Conservation (phyloP, 352 stramenopile species). For the Elongisporangium prolatum region DNA sequence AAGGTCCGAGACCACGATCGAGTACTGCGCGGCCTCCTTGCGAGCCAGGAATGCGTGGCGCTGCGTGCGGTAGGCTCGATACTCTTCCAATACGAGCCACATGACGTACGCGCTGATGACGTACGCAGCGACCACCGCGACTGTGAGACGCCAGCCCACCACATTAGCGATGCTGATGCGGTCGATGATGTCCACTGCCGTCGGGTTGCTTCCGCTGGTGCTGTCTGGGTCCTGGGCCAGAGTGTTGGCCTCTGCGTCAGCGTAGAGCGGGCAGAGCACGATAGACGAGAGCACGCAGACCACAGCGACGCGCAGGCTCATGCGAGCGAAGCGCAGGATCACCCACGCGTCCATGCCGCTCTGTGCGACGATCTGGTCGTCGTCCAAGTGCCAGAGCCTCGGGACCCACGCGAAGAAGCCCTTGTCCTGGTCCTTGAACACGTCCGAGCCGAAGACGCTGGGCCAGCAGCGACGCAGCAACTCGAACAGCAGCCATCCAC, state of each 20-base stretch:
- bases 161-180: slow-evolving; percentile 70
- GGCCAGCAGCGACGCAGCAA: slow-evolving; percentile 36
- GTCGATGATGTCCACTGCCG: slow-evolving; percentile 54
- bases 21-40: slow-evolving; percentile 63
- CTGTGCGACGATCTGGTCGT: slow-evolving; percentile 49
- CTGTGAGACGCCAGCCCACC: slow-evolving; percentile 1
- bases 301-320: slow-evolving; percentile 61
- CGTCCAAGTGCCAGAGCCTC: slow-evolving; percentile 48
- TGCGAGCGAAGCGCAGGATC: slow-evolving; percentile 68
- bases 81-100: slow-evolving; percentile 54
- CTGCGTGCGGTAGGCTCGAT: slow-evolving; percentile 48
- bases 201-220: slow-evolving; percentile 10
- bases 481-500: slow-evolving; percentile 57
- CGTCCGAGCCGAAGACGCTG: slow-evolving; percentile 40
- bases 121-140: slow-evolving; percentile 15
- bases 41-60: slow-evolving; percentile 57
- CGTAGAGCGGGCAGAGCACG: slow-evolving; percentile 69
- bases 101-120: slow-evolving; percentile 53
- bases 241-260: slow-evolving; percentile 9
- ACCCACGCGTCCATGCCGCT: slow-evolving; percentile 72
- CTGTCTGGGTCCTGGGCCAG: slow-evolving; percentile 9
- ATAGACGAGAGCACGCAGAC: slow-evolving; percentile 48
- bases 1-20: slow-evolving; percentile 67
- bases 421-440: slow-evolving; percentile 21
- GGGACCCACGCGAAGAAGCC: slow-evolving; percentile 54